phyloP scores from a whole-genome alignment of 2,329 filamentous ascomycete species.

The Paracoccidioides lutzii region DNA sequence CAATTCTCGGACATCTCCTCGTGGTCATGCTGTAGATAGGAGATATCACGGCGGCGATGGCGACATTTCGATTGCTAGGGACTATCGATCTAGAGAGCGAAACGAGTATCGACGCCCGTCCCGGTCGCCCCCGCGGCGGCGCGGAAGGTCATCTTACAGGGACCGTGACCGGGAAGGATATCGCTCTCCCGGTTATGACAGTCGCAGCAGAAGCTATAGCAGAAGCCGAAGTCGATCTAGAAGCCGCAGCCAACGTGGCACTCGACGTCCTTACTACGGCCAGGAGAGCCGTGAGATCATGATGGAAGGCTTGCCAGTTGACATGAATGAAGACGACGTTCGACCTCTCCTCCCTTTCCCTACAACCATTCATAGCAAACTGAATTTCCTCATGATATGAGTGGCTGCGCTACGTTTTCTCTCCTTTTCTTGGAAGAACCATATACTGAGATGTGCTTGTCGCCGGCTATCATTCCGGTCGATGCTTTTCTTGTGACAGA shows the following conservation, averaged over 20 bases:
- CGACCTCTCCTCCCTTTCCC: conserved; percentile 23
- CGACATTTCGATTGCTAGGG: conserved; percentile 22
- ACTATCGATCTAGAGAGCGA: conserved; percentile 23
- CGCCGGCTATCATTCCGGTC: conserved; percentile 21
- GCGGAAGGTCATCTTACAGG: conserved; percentile 26
- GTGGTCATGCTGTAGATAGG: conserved; percentile 25
- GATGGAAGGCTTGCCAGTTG: conserved; percentile 37
- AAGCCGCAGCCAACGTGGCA: conserved; percentile 22
- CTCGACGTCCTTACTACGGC: conserved; percentile 26
- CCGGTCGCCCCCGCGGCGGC: conserved; percentile 25
- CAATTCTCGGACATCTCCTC: conserved; percentile 23
- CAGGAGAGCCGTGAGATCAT: conserved; percentile 38
- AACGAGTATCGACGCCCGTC: conserved; percentile 24
- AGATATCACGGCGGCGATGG: conserved; percentile 15
- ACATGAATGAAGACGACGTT: conserved; percentile 41
- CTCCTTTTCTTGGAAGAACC: conserved; percentile 17
- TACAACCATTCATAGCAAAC: conserved; percentile 6
- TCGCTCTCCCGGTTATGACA: conserved; percentile 28
- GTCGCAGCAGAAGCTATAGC: conserved; percentile 24
- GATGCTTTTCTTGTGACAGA: conserved; percentile 34
- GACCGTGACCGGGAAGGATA: conserved; percentile 38
- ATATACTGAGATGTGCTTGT: conserved; percentile 30
- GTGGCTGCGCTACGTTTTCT: conserved; percentile 11
- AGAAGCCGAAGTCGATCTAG: conserved; percentile 20
- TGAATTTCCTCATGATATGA: conserved; percentile 4